Conservation (phyloP, 257 asterid genomes). For the Solanum piurae region DNA sequence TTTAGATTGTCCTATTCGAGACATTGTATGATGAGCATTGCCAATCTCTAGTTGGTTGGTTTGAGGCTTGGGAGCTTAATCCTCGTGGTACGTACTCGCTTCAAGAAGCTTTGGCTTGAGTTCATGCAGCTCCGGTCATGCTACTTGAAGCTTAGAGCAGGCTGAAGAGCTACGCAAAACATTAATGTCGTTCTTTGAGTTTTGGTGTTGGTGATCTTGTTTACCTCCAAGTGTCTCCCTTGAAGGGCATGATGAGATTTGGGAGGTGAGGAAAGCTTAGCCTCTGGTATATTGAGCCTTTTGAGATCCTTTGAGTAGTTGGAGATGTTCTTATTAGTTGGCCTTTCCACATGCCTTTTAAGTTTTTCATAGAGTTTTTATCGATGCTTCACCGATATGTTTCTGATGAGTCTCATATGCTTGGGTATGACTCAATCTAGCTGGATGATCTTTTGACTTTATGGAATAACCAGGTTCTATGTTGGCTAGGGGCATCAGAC, state of each 20-base stretch:
- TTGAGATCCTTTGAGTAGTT: not conserved
- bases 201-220: not conserved
- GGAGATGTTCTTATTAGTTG: no score
- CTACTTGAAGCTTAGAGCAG: not conserved
- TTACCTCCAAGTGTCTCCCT: not conserved
- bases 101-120: no score
- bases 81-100: no score
- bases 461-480: not conserved
- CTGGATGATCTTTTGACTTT: not conserved
- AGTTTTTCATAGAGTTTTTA: not conserved
- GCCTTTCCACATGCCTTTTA: not conserved
- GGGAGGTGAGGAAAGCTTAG: not conserved
- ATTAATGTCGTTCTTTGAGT: not conserved
- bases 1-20: no score
- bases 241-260: not conserved
- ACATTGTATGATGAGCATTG: no score
- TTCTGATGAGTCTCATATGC: not conserved
- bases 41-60: no score
- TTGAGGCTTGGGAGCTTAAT: no score
- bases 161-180: not conserved
- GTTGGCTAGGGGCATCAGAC: not conserved
- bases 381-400: no score
- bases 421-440: not conserved
- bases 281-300: not conserved
- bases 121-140: no score